phyloP scores from a whole-genome alignment of 78 protist species.

The Dictyostelium brefeldianum region DNA sequence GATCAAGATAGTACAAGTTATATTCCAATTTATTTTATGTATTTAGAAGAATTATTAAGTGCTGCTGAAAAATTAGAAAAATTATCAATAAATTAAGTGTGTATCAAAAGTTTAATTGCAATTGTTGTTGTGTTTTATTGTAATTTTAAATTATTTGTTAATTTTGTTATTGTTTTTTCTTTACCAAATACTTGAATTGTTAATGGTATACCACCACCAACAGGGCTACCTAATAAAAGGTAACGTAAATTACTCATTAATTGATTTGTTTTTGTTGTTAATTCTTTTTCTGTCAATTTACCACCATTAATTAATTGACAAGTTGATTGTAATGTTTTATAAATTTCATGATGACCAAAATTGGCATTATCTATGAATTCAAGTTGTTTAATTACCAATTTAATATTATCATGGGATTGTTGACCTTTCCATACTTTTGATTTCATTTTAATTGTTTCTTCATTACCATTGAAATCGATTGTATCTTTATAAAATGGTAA shows the following conservation, averaged over 20 bases:
- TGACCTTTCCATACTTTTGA: conserved; percentile 49
- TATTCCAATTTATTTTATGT: not conserved
- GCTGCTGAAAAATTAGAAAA: not conserved
- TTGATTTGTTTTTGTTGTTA: conserved; percentile 50
- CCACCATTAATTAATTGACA: not conserved
- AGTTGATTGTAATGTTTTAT: conserved; percentile 16
- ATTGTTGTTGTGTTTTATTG: too few species aligned
- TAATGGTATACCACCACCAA: conserved; percentile 70
- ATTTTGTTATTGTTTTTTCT: conserved; percentile 32
- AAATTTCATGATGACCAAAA: not conserved
- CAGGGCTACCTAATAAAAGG: conserved; percentile 9
- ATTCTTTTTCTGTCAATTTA: conserved; percentile 35
- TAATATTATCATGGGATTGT: not conserved
- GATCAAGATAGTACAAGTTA: not conserved
- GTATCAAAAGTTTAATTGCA: not conserved
- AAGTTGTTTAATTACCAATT: not conserved
- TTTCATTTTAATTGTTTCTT: conserved; percentile 51
- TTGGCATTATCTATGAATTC: not conserved
- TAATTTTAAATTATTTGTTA: conserved; percentile 4
- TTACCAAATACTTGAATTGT: conserved; percentile 63
- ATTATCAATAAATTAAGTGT: not conserved
- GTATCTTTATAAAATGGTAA: conserved; percentile 12
- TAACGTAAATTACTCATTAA: conserved; percentile 54
- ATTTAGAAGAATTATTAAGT: not conserved
- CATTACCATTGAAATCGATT: conserved; percentile 14